These are phyloP conservation scores for Lodderomyces theae DNA, from an alignment of 1,139 yeast genomes.

Conservation along the genomic window DNA sequence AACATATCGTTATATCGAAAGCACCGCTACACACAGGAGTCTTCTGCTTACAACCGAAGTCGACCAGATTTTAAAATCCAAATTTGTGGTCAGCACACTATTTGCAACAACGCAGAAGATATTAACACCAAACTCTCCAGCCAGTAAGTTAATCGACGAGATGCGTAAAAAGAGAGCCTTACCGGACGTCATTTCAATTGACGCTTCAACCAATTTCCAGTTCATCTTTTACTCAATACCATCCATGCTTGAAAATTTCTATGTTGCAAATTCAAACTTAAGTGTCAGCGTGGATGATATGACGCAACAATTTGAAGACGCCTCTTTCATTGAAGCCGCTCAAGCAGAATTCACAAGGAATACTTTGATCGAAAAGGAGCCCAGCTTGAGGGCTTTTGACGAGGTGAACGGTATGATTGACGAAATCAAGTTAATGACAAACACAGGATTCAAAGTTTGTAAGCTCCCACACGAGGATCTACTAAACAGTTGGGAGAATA, in stretches of 20 bases:
- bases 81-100: not conserved
- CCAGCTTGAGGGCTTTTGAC: not conserved
- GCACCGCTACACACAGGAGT: not conserved
- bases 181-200: not conserved
- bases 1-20: not conserved
- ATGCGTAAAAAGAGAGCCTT: not conserved
- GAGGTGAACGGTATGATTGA: not conserved
- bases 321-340: not conserved
- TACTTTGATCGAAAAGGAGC: not conserved
- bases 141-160: slow-evolving; percentile 3
- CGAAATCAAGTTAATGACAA: not conserved
- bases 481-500: slow-evolving; percentile 22
- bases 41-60: not conserved
- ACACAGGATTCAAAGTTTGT: not conserved
- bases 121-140: slow-evolving; percentile 4
- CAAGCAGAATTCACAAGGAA: not conserved
- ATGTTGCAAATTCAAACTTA: not conserved
- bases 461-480: not conserved
- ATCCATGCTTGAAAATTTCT: not conserved
- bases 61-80: not conserved
- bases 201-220: not conserved
- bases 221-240: slow-evolving; percentile 5
- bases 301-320: slow-evolving; percentile 1
- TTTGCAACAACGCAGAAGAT: slow-evolving; percentile 2
- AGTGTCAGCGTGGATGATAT: not conserved